These are phyloP conservation scores for Herpotrichia juniperi DNA, from an alignment of 2,329 filamentous ascomycete genomes.

Conservation along the genomic window DNA sequence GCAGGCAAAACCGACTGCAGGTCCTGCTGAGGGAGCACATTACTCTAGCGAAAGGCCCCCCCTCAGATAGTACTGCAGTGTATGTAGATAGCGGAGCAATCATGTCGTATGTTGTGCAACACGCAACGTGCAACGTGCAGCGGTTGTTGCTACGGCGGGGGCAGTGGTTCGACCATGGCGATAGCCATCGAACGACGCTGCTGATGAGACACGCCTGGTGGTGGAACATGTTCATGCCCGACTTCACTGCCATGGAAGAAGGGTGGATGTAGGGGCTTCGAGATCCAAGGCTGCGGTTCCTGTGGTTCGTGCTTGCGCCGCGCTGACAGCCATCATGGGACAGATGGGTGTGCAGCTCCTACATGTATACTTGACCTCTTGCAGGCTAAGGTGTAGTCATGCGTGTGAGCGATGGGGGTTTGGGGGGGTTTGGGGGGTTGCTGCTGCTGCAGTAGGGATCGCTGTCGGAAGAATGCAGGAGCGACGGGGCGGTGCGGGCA, in stretches of 20 bases:
- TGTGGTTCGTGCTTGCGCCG: constrained; percentile 6
- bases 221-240: too few relatives aligned
- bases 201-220: neutral
- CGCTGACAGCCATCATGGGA: constrained; percentile 2
- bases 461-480: neutral
- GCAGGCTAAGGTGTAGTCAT: too few relatives aligned
- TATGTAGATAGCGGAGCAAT: neutral
- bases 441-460: neutral
- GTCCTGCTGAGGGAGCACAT: constrained; percentile 11
- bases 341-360: too few relatives aligned
- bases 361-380: too few relatives aligned
- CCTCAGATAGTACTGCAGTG: neutral
- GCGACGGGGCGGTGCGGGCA: neutral
- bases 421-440: neutral
- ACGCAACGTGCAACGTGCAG: constrained; percentile 11
- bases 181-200: constrained; percentile 5
- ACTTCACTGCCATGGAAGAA: neutral
- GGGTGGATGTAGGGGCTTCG: neutral
- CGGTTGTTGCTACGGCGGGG: neutral
- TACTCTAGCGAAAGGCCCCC: constrained; percentile 1
- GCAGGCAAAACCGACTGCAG: too few relatives aligned
- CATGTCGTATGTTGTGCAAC: constrained; percentile 12
- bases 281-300: constrained; percentile 7
- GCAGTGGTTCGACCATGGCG: constrained; percentile 11
- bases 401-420: too few relatives aligned